Percentiles rank a stretch among this genome's conserved stretches.
Evolutionary conservation across 805 yeast species (phyloP).

Genomic region (Yarrowia sp.): DNA sequence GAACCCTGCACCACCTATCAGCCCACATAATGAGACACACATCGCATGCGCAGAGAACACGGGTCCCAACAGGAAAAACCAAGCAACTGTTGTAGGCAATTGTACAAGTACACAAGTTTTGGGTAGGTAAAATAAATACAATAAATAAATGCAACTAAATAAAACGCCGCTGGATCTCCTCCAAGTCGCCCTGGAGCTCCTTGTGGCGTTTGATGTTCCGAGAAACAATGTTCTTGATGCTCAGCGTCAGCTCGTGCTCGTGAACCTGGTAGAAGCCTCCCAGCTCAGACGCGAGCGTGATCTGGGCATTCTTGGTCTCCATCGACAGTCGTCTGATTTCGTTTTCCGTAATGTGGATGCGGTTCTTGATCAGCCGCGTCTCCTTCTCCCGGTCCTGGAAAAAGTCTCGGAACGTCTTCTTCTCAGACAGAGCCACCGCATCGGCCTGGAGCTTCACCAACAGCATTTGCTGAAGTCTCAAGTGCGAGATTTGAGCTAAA

Average conservation of each 20-base stretch:
- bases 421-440: slow-evolving; percentile 44
- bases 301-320: slow-evolving; percentile 50
- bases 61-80: slow-evolving; percentile 4
- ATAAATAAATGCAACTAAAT: slow-evolving; percentile 20
- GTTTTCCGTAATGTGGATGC: slow-evolving; percentile 46
- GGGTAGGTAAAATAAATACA: not conserved
- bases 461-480: slow-evolving; percentile 44
- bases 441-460: slow-evolving; percentile 43
- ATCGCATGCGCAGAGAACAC: not conserved
- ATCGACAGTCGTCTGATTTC: slow-evolving; percentile 47
- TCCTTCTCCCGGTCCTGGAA: slow-evolving; percentile 50
- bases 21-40: slow-evolving; percentile 12
- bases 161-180: slow-evolving; percentile 31
- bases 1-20: not conserved
- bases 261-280: slow-evolving; percentile 51
- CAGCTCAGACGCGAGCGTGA: slow-evolving; percentile 51
- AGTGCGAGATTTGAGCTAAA: slow-evolving; percentile 44
- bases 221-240: slow-evolving; percentile 43
- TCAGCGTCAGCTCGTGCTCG: slow-evolving; percentile 47
- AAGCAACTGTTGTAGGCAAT: not conserved
- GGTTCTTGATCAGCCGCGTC: slow-evolving; percentile 46
- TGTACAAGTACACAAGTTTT: too few relatives aligned
- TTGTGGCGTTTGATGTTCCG: slow-evolving; percentile 43
- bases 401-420: slow-evolving; percentile 47
- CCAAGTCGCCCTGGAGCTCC: slow-evolving; percentile 41